A percentile compares a stretch with the other conserved stretches of the same genome.
These are phyloP conservation scores for Talaromyces pinophilus DNA, from an alignment of 2,329 filamentous ascomycete genomes.

Conservation along the genomic window DNA sequence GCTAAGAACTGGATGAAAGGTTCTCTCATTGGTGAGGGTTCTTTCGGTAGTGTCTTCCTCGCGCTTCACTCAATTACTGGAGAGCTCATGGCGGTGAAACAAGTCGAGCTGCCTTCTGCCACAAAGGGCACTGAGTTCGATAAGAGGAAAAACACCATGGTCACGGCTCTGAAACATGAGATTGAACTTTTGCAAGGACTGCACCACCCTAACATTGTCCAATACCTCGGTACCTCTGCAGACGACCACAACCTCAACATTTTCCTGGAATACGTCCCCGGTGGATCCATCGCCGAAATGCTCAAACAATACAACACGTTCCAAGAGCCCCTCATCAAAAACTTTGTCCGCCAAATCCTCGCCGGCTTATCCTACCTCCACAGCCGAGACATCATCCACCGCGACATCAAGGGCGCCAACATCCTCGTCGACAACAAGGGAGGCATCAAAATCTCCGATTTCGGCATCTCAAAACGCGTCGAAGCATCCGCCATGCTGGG, in stretches of 20 bases:
- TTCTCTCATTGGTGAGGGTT: conserved; percentile 92
- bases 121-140: conserved; percentile 77
- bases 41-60: conserved; percentile 93
- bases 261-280: conserved; percentile 98
- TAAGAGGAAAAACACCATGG: conserved; percentile 94
- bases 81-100: conserved; percentile 96
- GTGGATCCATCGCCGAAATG: conserved; percentile 97
- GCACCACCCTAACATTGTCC: conserved; percentile 95
- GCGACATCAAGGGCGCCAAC: conserved; percentile 98
- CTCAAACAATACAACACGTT: conserved; percentile 97
- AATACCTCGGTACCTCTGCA: conserved; percentile 93
- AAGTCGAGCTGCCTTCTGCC: conserved; percentile 86
- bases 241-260: conserved; percentile 94
- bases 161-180: conserved; percentile 93
- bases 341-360: conserved; percentile 95
- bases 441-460: conserved; percentile 98
- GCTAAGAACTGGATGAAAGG: conserved; percentile 99
- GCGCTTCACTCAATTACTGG: conserved; percentile 94
- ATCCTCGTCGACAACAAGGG: conserved; percentile 99
- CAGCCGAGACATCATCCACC: conserved; percentile 92
- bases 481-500: conserved; percentile 81
- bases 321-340: conserved; percentile 87
- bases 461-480: conserved; percentile 97
- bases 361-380: conserved; percentile 91
- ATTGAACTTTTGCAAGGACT: conserved; percentile 92